Evolutionary conservation across 23 red algal genomes (phyloP).

Genomic region (Pyropia haitanensis): DNA sequence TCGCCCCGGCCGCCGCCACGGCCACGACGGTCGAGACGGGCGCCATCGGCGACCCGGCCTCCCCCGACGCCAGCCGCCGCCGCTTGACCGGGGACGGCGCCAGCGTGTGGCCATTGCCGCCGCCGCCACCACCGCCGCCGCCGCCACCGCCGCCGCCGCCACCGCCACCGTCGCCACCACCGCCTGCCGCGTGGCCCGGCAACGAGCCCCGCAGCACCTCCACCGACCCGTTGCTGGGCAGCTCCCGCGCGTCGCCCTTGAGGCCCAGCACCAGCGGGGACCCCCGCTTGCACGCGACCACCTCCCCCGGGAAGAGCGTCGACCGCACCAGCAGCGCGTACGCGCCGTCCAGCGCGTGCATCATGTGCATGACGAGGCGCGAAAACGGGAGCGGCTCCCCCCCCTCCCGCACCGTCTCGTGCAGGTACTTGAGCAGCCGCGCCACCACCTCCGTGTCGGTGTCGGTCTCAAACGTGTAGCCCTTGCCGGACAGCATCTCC

Average conservation of each 20-base stretch:
- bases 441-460: slow-evolving; percentile 97
- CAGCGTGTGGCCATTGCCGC: too few species aligned
- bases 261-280: slow-evolving; percentile 92
- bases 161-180: not conserved
- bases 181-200: not conserved
- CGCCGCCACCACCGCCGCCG: too few species aligned
- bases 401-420: slow-evolving; percentile 58
- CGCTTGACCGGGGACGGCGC: too few species aligned
- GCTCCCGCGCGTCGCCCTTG: slow-evolving; percentile 17
- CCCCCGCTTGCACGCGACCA: slow-evolving; percentile 88
- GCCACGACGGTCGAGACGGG: too few species aligned
- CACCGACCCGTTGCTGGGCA: too few species aligned
- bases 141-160: too few species aligned
- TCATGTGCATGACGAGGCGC: slow-evolving; percentile 84
- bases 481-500: slow-evolving; percentile 52
- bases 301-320: slow-evolving; percentile 62
- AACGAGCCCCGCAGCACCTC: too few species aligned
- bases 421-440: slow-evolving; percentile 73
- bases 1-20: too few species aligned
- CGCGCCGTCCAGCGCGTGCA: slow-evolving; percentile 88
- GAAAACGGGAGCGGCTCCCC: slow-evolving; percentile 56
- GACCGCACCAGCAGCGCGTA: slow-evolving; percentile 77
- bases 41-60: too few species aligned
- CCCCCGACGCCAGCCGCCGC: too few species aligned
- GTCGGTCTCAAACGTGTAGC: slow-evolving; percentile 62